phyloP scores from a whole-genome alignment of 1,139 yeast genomes.

The Debaryomyces singareniensis region DNA sequence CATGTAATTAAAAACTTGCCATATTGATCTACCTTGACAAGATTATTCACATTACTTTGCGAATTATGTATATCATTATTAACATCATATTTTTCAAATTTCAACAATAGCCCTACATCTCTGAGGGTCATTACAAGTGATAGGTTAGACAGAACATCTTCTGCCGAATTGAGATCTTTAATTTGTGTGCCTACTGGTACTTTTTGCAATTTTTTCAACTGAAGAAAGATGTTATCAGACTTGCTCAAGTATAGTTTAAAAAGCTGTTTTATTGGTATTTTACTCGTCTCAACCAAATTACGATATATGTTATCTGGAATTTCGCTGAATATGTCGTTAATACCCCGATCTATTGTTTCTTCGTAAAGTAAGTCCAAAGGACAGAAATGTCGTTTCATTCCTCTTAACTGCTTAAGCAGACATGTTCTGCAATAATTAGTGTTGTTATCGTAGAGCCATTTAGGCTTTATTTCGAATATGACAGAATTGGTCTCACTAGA shows the following conservation, averaged over 20 bases:
- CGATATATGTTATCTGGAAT: constrained; percentile 18
- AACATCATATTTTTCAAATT: constrained; percentile 30
- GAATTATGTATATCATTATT: constrained; percentile 26
- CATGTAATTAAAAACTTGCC: constrained; percentile 30
- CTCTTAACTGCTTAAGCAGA: constrained; percentile 32
- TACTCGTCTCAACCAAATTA: constrained; percentile 13
- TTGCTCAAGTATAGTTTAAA: constrained; percentile 22
- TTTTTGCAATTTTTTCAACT: constrained; percentile 30
- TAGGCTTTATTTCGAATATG: constrained; percentile 40
- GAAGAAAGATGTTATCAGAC: constrained; percentile 32
- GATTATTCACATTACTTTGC: constrained; percentile 27
- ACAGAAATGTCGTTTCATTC: constrained; percentile 34
- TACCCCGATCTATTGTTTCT: constrained; percentile 26
- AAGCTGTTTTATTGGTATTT: constrained; percentile 25
- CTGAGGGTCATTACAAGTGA: constrained; percentile 48
- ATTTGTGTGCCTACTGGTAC: constrained; percentile 30
- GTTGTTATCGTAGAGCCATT: constrained; percentile 41
- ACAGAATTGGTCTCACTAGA: constrained; percentile 14
- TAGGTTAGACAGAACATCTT: constrained; percentile 40
- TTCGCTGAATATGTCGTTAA: constrained; percentile 26
- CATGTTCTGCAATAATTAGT: constrained; percentile 42
- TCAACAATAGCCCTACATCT: constrained; percentile 48
- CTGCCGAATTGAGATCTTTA: constrained; percentile 24
- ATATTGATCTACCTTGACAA: constrained; percentile 19
- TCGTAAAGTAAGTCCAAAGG: constrained; percentile 35